Evolutionary conservation across 2,329 filamentous ascomycete species (phyloP).

Genomic region (Pseudonectria foliicola): DNA sequence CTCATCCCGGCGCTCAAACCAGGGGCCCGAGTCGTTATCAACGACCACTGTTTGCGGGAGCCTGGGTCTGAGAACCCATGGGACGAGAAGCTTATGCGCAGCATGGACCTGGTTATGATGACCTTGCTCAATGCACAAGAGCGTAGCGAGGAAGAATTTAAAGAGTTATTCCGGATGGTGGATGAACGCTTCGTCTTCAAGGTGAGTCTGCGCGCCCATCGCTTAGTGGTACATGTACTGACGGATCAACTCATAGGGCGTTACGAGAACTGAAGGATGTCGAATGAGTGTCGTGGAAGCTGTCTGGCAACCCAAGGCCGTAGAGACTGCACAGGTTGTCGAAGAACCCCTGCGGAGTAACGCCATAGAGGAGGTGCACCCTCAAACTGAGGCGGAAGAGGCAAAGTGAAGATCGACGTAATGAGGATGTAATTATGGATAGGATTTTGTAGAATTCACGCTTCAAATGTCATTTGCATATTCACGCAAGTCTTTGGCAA

Average conservation of each 20-base stretch:
- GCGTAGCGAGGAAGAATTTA: conserved; percentile 39
- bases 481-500: too few relatives aligned
- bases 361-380: neutral
- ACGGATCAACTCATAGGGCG: conserved; percentile 24
- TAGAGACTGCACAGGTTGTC: neutral
- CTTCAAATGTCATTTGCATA: too few relatives aligned
- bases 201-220: conserved; percentile 11
- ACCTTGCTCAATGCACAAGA: conserved; percentile 45
- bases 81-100: conserved; percentile 40
- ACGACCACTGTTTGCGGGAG: conserved; percentile 37
- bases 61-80: conserved; percentile 32
- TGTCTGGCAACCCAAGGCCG: conserved; percentile 33
- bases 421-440: neutral
- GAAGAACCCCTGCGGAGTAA: conserved; percentile 1
- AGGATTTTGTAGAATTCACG: neutral
- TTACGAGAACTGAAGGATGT: conserved; percentile 33
- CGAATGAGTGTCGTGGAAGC: conserved; percentile 44
- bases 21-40: conserved; percentile 41
- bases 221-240: conserved; percentile 1
- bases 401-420: neutral
- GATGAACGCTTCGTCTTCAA: conserved; percentile 37
- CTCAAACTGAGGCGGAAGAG: conserved; percentile 1
- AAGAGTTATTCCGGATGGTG: conserved; percentile 35
- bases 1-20: conserved; percentile 49
- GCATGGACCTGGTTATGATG: conserved; percentile 48